Evolutionary conservation across 208 protist genomes (phyloP).

Genomic region (Trypanosomatidae sp.): DNA sequence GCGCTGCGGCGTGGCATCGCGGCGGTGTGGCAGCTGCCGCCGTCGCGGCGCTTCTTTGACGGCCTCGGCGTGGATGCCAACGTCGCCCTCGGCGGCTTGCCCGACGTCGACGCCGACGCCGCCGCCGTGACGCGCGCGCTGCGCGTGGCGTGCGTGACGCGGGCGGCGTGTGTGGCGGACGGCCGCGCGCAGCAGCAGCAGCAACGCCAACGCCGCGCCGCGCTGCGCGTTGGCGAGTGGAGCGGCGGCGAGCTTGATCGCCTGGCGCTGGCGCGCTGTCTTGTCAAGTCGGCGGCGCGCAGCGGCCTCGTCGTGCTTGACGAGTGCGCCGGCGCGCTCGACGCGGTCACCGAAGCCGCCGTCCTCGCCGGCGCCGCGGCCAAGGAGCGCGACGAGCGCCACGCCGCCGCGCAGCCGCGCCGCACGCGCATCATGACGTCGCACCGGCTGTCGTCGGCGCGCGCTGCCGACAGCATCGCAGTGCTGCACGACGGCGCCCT

Average conservation of each 20-base stretch:
- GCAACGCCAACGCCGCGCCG: too few relatives aligned
- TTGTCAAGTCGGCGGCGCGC: constrained; percentile 10
- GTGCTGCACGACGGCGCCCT: constrained; percentile 38
- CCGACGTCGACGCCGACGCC: constrained; percentile 5
- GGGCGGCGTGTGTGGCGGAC: too few relatives aligned
- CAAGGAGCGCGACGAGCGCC: too few relatives aligned
- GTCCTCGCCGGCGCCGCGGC: constrained; percentile 22
- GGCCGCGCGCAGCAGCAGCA: too few relatives aligned
- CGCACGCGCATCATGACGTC: constrained; percentile 27
- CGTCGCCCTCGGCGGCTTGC: constrained; percentile 41
- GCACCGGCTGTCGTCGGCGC: constrained; percentile 45
- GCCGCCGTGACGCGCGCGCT: constrained; percentile 14
- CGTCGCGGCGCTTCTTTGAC: constrained; percentile 28
- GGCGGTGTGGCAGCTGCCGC: constrained; percentile 41
- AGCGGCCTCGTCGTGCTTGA: constrained; percentile 36
- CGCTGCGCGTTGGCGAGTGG: constrained; percentile 13
- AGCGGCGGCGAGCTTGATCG: constrained; percentile 63
- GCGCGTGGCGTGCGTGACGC: too few relatives aligned
- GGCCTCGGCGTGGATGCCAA: constrained; percentile 32
- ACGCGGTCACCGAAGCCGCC: constrained; percentile 33
- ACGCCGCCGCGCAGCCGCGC: background rate
- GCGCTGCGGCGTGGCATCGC: constrained; percentile 40
- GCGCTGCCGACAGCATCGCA: constrained; percentile 29
- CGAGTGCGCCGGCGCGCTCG: constrained; percentile 52
- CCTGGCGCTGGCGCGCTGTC: constrained; percentile 36